These are phyloP conservation scores for Paxillus ammoniavirescens DNA, from an alignment of 768 basidiomycete genomes.

Conservation along the genomic window DNA sequence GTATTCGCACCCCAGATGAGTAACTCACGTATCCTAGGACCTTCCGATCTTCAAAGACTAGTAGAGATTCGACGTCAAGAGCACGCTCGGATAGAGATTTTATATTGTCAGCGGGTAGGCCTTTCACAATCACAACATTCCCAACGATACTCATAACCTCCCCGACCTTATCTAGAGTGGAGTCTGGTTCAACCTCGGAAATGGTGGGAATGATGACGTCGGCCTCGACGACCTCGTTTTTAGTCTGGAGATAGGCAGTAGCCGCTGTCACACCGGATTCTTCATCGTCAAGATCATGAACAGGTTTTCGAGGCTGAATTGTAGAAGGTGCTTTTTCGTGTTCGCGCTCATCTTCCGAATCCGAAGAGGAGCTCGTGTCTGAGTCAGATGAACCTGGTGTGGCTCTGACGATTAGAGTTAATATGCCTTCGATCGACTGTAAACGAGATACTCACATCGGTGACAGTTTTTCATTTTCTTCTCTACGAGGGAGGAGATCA, in stretches of 20 bases:
- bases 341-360: slow-evolving; percentile 21
- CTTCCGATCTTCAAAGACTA: slow-evolving; percentile 86
- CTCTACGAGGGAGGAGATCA: slow-evolving; percentile 47
- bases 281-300: slow-evolving; percentile 48
- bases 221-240: slow-evolving; percentile 64
- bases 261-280: slow-evolving; percentile 41
- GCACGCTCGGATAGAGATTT: slow-evolving; percentile 56
- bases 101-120: slow-evolving; percentile 43
- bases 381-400: slow-evolving; percentile 31
- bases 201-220: slow-evolving; percentile 63
- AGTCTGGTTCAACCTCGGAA: slow-evolving; percentile 59
- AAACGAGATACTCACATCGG: slow-evolving; percentile 19
- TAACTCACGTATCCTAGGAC: slow-evolving; percentile 86
- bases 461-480: slow-evolving; percentile 30
- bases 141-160: slow-evolving; percentile 75
- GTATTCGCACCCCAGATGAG: slow-evolving; percentile 2
- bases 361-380: slow-evolving; percentile 19
- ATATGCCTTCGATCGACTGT: slow-evolving; percentile 6
- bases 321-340: slow-evolving; percentile 2
- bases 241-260: slow-evolving; percentile 56
- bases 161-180: slow-evolving; percentile 71
- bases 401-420: slow-evolving; percentile 25
- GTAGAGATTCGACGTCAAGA: slow-evolving; percentile 85
- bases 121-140: slow-evolving; percentile 71
- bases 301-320: slow-evolving; percentile 7